phyloP scores from a whole-genome alignment of 1,139 yeast genomes.

The Tardiomyces depauwii region DNA sequence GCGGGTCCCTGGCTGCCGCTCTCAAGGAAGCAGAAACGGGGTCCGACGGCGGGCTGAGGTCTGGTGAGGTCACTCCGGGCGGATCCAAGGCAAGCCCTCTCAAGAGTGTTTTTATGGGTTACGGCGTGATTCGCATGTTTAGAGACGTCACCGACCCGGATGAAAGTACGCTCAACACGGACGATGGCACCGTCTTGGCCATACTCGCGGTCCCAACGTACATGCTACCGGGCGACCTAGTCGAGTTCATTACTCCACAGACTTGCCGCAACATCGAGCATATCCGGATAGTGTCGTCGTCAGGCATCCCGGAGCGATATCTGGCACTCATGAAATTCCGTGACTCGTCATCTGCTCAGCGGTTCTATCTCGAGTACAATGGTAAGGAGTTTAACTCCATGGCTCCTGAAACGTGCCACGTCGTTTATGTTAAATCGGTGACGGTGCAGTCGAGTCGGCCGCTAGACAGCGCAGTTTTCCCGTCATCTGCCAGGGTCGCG shows the following conservation, averaged over 20 bases:
- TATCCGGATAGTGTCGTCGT: conserved; percentile 59
- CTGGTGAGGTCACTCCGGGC: conserved; percentile 7
- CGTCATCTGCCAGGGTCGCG: conserved; percentile 71
- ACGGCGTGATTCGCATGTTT: conserved; percentile 63
- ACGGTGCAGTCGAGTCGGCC: conserved; percentile 22
- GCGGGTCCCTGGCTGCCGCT: not conserved
- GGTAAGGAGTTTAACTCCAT: conserved; percentile 73
- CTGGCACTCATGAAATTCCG: conserved; percentile 71
- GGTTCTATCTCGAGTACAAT: conserved; percentile 55
- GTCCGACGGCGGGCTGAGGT: conserved; percentile 2
- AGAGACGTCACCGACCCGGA: conserved; percentile 33
- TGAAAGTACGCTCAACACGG: conserved; percentile 4
- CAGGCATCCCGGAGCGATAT: conserved; percentile 50
- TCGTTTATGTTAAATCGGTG: conserved; percentile 55
- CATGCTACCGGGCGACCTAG: conserved; percentile 71
- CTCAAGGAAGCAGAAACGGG: too few relatives aligned
- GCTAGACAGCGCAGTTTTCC: conserved; percentile 25
- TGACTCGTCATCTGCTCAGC: conserved; percentile 41
- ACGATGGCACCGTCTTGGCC: conserved; percentile 37
- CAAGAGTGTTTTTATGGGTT: conserved; percentile 50
- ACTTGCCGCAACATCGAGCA: conserved; percentile 52
- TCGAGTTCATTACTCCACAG: conserved; percentile 66
- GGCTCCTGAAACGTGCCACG: conserved; percentile 85
- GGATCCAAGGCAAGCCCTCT: conserved; percentile 32
- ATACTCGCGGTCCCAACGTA: conserved; percentile 82